Percentiles rank a stretch among this genome's conserved stretches.
phyloP scores from a whole-genome alignment of 345 rosid genomes.

The Reutealis trisperma region DNA sequence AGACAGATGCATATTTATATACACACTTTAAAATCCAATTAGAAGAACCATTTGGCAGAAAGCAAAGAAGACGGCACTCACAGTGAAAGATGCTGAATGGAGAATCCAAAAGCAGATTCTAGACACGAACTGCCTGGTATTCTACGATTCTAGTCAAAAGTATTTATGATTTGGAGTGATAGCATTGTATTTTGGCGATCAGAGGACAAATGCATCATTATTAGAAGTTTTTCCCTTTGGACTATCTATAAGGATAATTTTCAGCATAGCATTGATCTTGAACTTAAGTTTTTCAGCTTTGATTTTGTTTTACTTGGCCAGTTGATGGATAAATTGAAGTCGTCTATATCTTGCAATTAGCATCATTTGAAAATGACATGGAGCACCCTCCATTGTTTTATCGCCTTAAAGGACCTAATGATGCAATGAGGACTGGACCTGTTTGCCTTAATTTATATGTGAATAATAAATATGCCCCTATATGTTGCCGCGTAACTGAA shows the following conservation, averaged over 20 bases:
- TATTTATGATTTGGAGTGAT: background rate
- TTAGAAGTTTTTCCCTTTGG: background rate
- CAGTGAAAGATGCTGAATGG: background rate
- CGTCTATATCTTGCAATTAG: background rate
- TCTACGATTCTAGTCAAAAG: background rate
- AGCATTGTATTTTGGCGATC: background rate
- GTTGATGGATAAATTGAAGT: background rate
- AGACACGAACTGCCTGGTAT: background rate
- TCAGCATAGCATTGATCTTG: background rate
- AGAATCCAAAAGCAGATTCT: slow-evolving; percentile 5
- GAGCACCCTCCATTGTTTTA: no score
- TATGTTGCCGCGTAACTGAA: no score
- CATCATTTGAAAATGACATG: background rate
- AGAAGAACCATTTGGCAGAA: slow-evolving; percentile 4
- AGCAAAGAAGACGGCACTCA: slow-evolving; percentile 27
- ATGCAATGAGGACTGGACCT: no score
- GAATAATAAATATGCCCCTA: no score
- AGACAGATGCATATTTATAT: no score
- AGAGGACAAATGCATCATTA: background rate
- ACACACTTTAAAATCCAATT: slow-evolving; percentile 15
- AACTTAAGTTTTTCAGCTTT: background rate
- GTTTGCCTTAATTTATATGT: no score
- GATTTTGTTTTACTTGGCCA: background rate
- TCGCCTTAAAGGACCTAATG: no score
- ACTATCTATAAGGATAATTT: background rate